Conservation (phyloP, 202 grass and related monocot genomes). For the Carex sylvatica region DNA sequence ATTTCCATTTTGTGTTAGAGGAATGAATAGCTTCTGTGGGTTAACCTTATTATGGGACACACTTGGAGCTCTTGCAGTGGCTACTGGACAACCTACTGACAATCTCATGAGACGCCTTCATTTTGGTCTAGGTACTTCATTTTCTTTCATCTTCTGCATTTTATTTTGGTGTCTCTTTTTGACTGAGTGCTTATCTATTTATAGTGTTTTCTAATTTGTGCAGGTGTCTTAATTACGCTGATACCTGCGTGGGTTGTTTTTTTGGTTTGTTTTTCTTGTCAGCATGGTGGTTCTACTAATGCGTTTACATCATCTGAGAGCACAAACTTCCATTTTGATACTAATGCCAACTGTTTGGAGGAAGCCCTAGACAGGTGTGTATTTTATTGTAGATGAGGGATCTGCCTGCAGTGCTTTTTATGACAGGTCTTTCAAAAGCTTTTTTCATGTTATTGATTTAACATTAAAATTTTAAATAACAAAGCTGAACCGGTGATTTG, state of each 20-base stretch:
- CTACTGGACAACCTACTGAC: constrained; percentile 81
- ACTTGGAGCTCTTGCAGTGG: constrained; percentile 89
- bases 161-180: too few species aligned
- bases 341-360: constrained; percentile 73
- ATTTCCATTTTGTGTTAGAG: constrained; percentile 13
- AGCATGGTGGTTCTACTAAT: constrained; percentile 95
- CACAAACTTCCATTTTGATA: constrained; percentile 90
- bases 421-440: neutral
- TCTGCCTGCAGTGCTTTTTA: neutral
- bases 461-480: neutral
- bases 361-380: constrained; percentile 92
- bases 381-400: neutral
- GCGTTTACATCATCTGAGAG: constrained; percentile 73
- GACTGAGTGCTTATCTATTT: too few species aligned
- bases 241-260: constrained; percentile 25
- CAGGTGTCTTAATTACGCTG: too few species aligned
- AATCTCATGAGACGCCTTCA: constrained; percentile 87
- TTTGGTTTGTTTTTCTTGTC: constrained; percentile 35
- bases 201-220: too few species aligned
- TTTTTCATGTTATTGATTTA: neutral
- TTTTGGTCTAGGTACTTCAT: constrained; percentile 79
- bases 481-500: neutral
- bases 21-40: constrained; percentile 79
- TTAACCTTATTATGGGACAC: constrained; percentile 99
- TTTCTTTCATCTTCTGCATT: too few species aligned